These are phyloP conservation scores for Xylaria digitata DNA, from an alignment of 2,329 filamentous ascomycete species.

Conservation along the genomic window DNA sequence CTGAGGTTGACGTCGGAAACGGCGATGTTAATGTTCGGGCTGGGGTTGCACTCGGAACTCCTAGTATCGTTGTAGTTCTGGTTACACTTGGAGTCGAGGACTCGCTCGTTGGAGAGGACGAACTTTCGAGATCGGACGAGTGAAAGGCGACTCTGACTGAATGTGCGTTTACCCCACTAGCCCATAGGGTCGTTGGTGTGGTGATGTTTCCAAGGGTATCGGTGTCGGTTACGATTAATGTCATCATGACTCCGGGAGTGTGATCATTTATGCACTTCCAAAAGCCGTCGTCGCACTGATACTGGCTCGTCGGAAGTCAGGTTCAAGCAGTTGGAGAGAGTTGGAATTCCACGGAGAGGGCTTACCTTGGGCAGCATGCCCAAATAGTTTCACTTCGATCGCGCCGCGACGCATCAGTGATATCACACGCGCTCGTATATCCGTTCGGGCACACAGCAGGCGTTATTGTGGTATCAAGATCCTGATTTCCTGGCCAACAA, in stretches of 20 bases:
- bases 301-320: conserved; percentile 2
- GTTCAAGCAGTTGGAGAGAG: neutral
- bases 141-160: conserved; percentile 18
- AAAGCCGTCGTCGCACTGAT: neutral
- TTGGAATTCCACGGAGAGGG: neutral
- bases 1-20: conserved; percentile 1
- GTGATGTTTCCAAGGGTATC: neutral
- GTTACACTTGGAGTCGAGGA: neutral
- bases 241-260: neutral
- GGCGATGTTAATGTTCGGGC: neutral
- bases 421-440: conserved; percentile 19
- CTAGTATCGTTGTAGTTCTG: neutral
- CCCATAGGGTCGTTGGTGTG: neutral
- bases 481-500: conserved; percentile 12
- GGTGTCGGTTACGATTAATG: neutral
- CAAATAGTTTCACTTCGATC: conserved; percentile 18
- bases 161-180: conserved; percentile 7
- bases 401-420: neutral
- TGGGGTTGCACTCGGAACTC: neutral
- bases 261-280: neutral
- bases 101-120: neutral
- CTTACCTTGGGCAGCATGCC: conserved; percentile 26
- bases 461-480: conserved; percentile 1
- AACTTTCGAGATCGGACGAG: conserved; percentile 9
- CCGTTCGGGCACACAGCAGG: conserved; percentile 22